Conservation (phyloP, 2,329 filamentous ascomycete genomes). For the Hypoxylon sp. region DNA sequence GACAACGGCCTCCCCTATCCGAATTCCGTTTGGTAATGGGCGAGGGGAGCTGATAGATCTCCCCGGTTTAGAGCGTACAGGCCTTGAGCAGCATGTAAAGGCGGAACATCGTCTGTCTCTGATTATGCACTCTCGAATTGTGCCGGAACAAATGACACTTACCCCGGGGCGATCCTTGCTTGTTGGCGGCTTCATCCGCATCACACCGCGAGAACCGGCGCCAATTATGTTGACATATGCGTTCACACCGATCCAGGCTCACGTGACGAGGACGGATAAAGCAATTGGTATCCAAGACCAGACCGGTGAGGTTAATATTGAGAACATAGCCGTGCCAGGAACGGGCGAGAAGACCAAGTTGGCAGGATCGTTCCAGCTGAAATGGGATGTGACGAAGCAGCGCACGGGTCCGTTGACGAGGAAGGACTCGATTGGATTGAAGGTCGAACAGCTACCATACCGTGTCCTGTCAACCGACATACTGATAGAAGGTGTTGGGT, state of each 20-base stretch:
- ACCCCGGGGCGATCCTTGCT: conserved; percentile 84
- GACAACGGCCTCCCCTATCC: conserved; percentile 94
- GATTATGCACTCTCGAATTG: conserved; percentile 81
- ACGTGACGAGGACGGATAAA: conserved; percentile 84
- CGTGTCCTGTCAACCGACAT: conserved; percentile 84
- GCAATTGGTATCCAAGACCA: conserved; percentile 79
- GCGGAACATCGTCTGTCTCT: conserved; percentile 74
- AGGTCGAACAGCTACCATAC: conserved; percentile 79
- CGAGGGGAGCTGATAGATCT: conserved; percentile 94
- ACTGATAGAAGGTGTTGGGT: conserved; percentile 90
- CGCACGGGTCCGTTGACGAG: conserved; percentile 80
- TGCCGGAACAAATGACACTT: conserved; percentile 78
- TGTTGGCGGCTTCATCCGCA: conserved; percentile 85
- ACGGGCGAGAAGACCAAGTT: conserved; percentile 69
- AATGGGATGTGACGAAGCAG: conserved; percentile 84
- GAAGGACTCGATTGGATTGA: conserved; percentile 70
- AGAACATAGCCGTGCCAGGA: conserved; percentile 71
- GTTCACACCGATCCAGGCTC: conserved; percentile 82
- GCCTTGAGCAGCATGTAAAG: conserved; percentile 77
- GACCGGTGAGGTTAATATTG: conserved; percentile 67
- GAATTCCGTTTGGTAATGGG: conserved; percentile 87
- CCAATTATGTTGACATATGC: conserved; percentile 82
- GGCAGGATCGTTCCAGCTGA: conserved; percentile 80
- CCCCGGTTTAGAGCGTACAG: conserved; percentile 82
- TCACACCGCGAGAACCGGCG: conserved; percentile 78